Percentiles rank a stretch among this genome's conserved stretches.
Evolutionary conservation across 371 early-diverging fungal genomes (phyloP).

Genomic region (Mucor irregularis): DNA sequence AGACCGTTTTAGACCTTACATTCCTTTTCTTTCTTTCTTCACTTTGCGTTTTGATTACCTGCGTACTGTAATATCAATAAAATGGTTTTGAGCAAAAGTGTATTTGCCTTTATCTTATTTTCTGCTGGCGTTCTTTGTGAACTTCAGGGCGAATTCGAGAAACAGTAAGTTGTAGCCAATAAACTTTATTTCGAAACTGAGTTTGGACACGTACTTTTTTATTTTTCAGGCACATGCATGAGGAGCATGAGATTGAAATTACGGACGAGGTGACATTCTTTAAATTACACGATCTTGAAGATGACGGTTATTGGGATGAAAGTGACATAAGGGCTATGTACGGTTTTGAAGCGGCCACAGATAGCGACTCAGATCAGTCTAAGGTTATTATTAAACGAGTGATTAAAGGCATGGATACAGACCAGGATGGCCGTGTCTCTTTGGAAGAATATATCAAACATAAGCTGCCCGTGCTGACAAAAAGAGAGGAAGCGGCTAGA

Average conservation of each 20-base stretch:
- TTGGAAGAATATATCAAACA: conserved; percentile 30
- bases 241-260: conserved; percentile 37
- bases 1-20: background rate
- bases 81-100: background rate
- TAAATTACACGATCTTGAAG: conserved; percentile 43
- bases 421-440: conserved; percentile 35
- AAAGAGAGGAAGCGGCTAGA: conserved; percentile 15
- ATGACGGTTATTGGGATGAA: conserved; percentile 40
- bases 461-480: conserved; percentile 25
- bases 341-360: conserved; percentile 34
- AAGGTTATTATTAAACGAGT: conserved; percentile 38
- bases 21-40: background rate
- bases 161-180: conserved; percentile 18
- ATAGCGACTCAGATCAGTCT: conserved; percentile 39
- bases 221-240: conserved; percentile 33
- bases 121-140: background rate
- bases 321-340: conserved; percentile 33
- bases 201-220: too few species aligned
- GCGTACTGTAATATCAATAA: background rate
- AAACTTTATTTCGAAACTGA: too few species aligned
- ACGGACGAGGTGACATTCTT: conserved; percentile 42
- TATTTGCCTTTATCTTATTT: background rate
- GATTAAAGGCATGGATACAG: conserved; percentile 38
- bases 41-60: background rate
- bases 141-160: conserved; percentile 6